Percentiles rank a stretch among this genome's conserved stretches.
phyloP scores from a whole-genome alignment of 2,329 filamentous ascomycete species.

The Cytospora piceicola region DNA sequence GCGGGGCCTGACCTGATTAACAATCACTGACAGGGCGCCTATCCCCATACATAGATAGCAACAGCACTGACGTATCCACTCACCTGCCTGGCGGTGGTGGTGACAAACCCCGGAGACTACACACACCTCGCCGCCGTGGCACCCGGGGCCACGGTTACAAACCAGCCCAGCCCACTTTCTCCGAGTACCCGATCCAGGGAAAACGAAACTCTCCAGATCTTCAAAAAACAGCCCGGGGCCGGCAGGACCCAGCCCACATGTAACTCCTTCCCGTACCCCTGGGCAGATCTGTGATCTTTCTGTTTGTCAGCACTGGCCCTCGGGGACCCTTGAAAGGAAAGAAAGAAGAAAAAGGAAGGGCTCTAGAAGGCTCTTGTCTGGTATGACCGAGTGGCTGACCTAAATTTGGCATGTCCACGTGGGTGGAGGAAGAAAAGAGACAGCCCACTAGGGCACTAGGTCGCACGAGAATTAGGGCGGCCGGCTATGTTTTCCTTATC shows the following conservation, averaged over 20 bases:
- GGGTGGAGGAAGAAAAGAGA: constrained; percentile 6
- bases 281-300: constrained; percentile 14
- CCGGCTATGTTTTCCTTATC: constrained; percentile 15
- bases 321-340: too few species aligned
- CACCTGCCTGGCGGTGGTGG: background rate
- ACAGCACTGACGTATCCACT: background rate
- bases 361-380: constrained; percentile 11
- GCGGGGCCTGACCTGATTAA: background rate
- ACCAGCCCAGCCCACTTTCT: background rate
- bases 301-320: constrained; percentile 12
- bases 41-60: too few species aligned
- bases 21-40: background rate
- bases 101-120: too few species aligned
- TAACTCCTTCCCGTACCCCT: constrained; percentile 20
- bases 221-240: background rate
- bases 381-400: constrained; percentile 13
- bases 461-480: background rate
- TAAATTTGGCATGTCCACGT: constrained; percentile 25
- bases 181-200: background rate
- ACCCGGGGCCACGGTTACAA: too few species aligned
- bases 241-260: background rate
- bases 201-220: background rate
- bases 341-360: constrained; percentile 7
- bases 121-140: background rate
- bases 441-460: background rate